These are phyloP conservation scores for Tylopilus subfusipes DNA, from an alignment of 768 basidiomycete species.

Conservation along the genomic window DNA sequence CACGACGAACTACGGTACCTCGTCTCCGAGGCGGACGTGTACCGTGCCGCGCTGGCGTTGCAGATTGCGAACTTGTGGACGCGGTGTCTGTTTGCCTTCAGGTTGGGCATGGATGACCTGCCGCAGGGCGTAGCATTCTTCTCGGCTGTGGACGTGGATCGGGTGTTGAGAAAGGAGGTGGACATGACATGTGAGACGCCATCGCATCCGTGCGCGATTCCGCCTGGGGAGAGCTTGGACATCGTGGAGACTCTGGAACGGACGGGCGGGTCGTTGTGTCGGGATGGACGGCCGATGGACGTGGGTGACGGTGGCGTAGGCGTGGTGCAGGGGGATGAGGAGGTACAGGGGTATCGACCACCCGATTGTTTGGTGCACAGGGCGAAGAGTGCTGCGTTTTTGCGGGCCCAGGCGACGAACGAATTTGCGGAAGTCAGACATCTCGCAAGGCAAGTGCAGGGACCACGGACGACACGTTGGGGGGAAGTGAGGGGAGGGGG, in stretches of 20 bases:
- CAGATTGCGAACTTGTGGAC: slow-evolving; percentile 98
- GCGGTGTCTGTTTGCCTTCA: slow-evolving; percentile 82
- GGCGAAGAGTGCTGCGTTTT: slow-evolving; percentile 58
- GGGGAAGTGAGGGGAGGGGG: background rate
- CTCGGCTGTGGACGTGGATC: slow-evolving; percentile 92
- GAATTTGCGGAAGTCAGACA: slow-evolving; percentile 70
- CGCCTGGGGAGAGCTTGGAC: slow-evolving; percentile 83
- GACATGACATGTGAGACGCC: slow-evolving; percentile 96
- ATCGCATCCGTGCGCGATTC: slow-evolving; percentile 77
- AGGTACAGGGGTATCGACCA: slow-evolving; percentile 44
- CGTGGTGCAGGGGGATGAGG: slow-evolving; percentile 3
- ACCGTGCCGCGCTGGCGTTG: slow-evolving; percentile 86
- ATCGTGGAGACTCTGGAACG: slow-evolving; percentile 61
- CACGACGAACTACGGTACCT: slow-evolving; percentile 97
- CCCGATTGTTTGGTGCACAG: slow-evolving; percentile 67
- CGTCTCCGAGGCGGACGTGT: slow-evolving; percentile 82
- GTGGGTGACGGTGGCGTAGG: slow-evolving; percentile 7
- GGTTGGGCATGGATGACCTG: slow-evolving; percentile 92
- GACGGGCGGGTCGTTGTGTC: slow-evolving; percentile 70
- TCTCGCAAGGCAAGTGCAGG: slow-evolving; percentile 48
- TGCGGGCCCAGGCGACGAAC: slow-evolving; percentile 72
- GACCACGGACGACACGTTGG: background rate
- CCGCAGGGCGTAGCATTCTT: slow-evolving; percentile 97
- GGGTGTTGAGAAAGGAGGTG: slow-evolving; percentile 90
- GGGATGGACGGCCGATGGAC: slow-evolving; percentile 56